Conservation (phyloP, 2,329 filamentous ascomycete species). For the Exutisphaerella laricina region DNA sequence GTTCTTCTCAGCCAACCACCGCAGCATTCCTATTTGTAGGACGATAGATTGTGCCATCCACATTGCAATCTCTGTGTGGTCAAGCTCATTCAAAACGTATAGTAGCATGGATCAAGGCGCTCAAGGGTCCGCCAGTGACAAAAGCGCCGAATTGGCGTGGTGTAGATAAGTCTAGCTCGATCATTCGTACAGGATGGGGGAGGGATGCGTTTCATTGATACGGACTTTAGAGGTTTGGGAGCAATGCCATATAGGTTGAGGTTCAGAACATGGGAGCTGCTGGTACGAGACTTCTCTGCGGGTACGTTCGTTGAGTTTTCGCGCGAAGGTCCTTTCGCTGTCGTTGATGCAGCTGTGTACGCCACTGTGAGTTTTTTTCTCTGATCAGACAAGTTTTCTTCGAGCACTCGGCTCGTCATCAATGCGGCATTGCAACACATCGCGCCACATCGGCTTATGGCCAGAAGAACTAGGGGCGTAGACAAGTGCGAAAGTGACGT, state of each 20-base stretch:
- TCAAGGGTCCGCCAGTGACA: conserved; percentile 73
- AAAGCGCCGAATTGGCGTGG: conserved; percentile 85
- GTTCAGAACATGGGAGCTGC: too few relatives aligned
- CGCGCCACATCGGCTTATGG: background rate
- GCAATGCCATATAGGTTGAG: conserved; percentile 1
- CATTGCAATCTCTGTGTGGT: conserved; percentile 64
- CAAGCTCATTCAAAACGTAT: conserved; percentile 58
- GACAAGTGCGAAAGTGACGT: background rate
- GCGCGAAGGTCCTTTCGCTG: conserved; percentile 61
- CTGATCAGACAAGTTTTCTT: too few relatives aligned
- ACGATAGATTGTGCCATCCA: conserved; percentile 65
- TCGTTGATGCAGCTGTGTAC: too few relatives aligned
- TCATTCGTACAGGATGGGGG: conserved; percentile 84
- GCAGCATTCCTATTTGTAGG: conserved; percentile 52
- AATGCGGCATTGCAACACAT: background rate
- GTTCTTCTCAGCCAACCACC: conserved; percentile 23
- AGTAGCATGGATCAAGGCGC: conserved; percentile 77
- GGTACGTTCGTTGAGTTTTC: conserved; percentile 70
- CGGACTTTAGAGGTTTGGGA: conserved; percentile 62
- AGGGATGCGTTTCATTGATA: conserved; percentile 70
- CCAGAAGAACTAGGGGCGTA: background rate
- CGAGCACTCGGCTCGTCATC: too few relatives aligned
- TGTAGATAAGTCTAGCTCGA: conserved; percentile 83
- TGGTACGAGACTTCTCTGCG: conserved; percentile 60
- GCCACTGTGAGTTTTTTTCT: too few relatives aligned